Evolutionary conservation across 2,329 filamentous ascomycete species (phyloP), one percentile per base, ranked within the genome.

Genomic region (Fusarium compactum): DNA sequence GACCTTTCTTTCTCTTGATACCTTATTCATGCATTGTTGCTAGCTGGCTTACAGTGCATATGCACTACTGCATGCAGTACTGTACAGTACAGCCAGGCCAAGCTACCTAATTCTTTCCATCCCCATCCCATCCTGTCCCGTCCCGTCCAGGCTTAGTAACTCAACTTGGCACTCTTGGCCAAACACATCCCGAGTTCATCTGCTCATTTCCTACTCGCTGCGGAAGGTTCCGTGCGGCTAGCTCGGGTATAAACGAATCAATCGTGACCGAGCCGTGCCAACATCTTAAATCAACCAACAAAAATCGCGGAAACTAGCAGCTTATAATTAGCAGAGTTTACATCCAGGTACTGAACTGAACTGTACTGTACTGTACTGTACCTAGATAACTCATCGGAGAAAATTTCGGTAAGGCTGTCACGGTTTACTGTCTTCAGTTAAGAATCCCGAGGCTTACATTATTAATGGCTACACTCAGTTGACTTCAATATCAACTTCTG

Each of bases 211-310:
- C 22, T 40, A 40, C 50, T 52, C 50, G 5, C 50, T 52, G 24
- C 34, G 50, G 50, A 52, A 52, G 50, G 38, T 41, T 14, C 50
- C 50, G 32, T 41, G 27, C 50, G 34, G 50, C 16, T 52, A 52
- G 18, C 50, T 52, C 50, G 50, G 50, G 32, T 52, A 38, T 47
- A 29, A 44, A 47, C 45, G 16, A 12, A 27, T 25, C 50, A 15
- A 6, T n/a, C 18, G 18, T 41, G 18, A 22, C 34, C 34, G 32
- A 52, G 32, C 12, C n/a, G 9, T 34, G 18, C 32, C 14, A 41
- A 24, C 32, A 52, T 27, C 6, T 9, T 40, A 24, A 25, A 52
- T 27, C 16, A 52, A 52, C 32, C 22, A 52, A 51, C 47, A 22
- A 18, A 41, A 52, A 32, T 41, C 12, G 32, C 48, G 27, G 32